A percentile compares a stretch with the other conserved stretches of the same genome.
These are phyloP conservation scores for Daucus carota DNA, from an alignment of 129 eudicot species.

Conservation along the genomic window DNA sequence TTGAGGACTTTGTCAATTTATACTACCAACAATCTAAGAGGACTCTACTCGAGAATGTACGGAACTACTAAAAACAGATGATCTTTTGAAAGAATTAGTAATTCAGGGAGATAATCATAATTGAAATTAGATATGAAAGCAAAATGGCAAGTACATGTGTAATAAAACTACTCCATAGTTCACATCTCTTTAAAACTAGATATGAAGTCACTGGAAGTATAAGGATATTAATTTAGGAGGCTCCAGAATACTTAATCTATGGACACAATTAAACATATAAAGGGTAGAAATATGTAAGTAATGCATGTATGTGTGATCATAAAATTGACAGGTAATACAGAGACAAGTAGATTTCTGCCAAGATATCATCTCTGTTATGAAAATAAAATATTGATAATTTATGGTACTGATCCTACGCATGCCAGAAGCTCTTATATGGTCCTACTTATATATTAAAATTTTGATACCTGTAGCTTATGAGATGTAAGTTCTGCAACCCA, in stretches of 20 bases:
- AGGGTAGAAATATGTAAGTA: neutral
- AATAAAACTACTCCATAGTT: neutral
- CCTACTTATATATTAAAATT: too few relatives aligned
- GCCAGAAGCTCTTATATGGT: too few relatives aligned
- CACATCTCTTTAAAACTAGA: neutral
- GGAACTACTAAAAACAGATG: neutral
- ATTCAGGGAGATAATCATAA: neutral
- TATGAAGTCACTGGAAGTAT: neutral
- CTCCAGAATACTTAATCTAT: neutral
- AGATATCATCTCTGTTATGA: neutral
- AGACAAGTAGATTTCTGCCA: neutral
- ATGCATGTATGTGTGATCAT: neutral
- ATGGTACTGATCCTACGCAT: too few relatives aligned
- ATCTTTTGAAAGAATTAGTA: neutral
- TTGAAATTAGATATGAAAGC: neutral
- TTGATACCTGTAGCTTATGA: too few relatives aligned
- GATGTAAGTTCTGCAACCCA: too few relatives aligned
- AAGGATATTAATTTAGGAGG: neutral
- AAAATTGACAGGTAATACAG: neutral
- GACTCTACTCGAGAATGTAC: neutral
- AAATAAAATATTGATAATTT: too few relatives aligned
- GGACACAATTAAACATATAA: neutral
- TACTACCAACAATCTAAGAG: neutral
- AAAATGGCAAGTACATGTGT: neutral
- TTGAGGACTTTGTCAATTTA: neutral